Conservation (phyloP, 169 alveolate species). For the Plasmodium falciparum region DNA sequence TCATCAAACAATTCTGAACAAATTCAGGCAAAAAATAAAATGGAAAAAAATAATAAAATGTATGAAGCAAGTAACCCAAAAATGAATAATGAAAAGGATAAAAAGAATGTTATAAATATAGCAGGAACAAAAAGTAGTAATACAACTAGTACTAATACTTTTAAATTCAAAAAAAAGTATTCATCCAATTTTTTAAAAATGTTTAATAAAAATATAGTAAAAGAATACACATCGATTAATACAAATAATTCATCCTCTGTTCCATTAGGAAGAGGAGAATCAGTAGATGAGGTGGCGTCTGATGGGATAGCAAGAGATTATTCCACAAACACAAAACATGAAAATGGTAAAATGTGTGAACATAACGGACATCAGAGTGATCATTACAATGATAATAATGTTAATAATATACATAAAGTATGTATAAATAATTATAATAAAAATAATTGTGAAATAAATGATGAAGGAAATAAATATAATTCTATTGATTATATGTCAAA, state of each 20-base stretch:
- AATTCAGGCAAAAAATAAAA: background rate
- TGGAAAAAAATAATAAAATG: background rate
- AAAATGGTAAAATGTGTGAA: too few species aligned
- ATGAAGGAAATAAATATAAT: background rate
- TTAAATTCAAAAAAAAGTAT: conserved; percentile 26
- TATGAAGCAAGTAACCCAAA: background rate
- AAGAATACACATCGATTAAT: conserved; percentile 39
- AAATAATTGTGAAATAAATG: background rate
- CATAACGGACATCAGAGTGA: background rate
- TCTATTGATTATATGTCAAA: background rate
- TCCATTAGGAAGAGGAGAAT: too few species aligned
- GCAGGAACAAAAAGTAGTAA: background rate
- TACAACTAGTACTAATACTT: background rate
- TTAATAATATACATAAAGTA: background rate
- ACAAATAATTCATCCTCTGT: background rate
- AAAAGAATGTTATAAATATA: background rate
- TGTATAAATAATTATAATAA: background rate
- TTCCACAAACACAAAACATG: too few species aligned
- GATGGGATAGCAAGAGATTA: background rate
- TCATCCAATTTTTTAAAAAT: conserved; percentile 44
- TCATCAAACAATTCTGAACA: conserved; percentile 6
- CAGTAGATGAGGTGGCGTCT: background rate
- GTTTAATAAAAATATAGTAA: conserved; percentile 20
- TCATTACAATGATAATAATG: background rate
- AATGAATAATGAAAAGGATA: background rate